Evolutionary conservation across 2,329 filamentous ascomycete species (phyloP).

Genomic region (Cryphonectria parasitica): DNA sequence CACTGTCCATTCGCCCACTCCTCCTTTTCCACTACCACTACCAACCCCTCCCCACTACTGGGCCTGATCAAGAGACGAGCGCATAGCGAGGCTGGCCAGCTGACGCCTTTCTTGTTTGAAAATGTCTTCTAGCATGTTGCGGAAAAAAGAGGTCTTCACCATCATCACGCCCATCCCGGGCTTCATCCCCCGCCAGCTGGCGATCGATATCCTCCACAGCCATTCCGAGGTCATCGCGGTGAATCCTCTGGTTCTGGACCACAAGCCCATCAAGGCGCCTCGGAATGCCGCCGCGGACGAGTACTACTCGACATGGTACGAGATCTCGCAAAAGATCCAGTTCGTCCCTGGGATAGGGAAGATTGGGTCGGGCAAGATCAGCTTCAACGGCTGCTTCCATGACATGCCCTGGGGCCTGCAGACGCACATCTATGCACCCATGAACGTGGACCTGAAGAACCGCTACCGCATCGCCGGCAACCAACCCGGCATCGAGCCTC

Average conservation of each 20-base stretch:
- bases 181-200: conserved; percentile 72
- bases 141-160: conserved; percentile 68
- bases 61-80: background rate
- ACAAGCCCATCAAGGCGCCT: conserved; percentile 67
- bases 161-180: conserved; percentile 71
- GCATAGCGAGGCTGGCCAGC: conserved; percentile 1
- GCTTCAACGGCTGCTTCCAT: conserved; percentile 73
- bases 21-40: background rate
- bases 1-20: background rate
- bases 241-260: conserved; percentile 68
- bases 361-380: conserved; percentile 67
- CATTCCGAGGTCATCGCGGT: conserved; percentile 73
- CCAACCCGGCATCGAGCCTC: conserved; percentile 66
- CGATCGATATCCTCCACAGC: conserved; percentile 72
- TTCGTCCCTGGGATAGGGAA: conserved; percentile 68
- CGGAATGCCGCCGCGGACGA: conserved; percentile 71
- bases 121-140: conserved; percentile 47
- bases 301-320: conserved; percentile 75
- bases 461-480: conserved; percentile 71
- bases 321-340: conserved; percentile 71
- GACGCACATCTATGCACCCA: conserved; percentile 71
- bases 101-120: conserved; percentile 13
- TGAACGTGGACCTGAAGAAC: conserved; percentile 68
- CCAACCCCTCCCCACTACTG: background rate
- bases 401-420: conserved; percentile 74